Evolutionary conservation across 306 rosid species (phyloP).

Genomic region (Rosa lucieae): DNA sequence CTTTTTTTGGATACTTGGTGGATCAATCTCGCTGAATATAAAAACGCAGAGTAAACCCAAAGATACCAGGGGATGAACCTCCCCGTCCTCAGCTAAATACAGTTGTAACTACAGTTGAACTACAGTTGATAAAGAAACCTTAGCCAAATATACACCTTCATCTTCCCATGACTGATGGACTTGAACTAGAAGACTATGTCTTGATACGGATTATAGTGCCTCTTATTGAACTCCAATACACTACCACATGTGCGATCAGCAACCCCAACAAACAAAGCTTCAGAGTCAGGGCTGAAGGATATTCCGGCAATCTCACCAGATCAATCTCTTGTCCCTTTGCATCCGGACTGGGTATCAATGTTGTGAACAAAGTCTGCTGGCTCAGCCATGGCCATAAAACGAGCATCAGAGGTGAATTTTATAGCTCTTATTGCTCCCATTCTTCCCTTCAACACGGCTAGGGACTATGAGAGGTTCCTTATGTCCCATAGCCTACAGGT

Average conservation of each 20-base stretch:
- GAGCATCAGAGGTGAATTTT: conserved; percentile 66
- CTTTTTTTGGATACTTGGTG: no score
- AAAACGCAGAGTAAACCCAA: no score
- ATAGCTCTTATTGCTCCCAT: conserved; percentile 89
- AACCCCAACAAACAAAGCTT: conserved; percentile 76
- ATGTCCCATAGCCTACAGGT: conserved; percentile 98
- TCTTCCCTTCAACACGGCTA: conserved; percentile 80
- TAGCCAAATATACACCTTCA: not conserved
- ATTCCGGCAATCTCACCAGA: conserved; percentile 88
- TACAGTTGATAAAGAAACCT: no score
- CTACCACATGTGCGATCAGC: conserved; percentile 72
- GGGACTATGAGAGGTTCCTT: conserved; percentile 72
- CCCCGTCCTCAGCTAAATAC: no score
- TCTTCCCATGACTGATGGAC: not conserved
- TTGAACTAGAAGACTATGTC: conserved; percentile 44
- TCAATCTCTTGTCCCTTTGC: conserved; percentile 65
- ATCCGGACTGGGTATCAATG: conserved; percentile 51
- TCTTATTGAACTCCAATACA: conserved; percentile 69
- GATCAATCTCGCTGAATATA: no score
- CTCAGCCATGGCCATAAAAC: conserved; percentile 83
- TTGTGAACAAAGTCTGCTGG: conserved; percentile 92
- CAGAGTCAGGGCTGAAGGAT: conserved; percentile 83
- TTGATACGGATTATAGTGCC: conserved; percentile 38
- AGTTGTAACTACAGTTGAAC: no score
- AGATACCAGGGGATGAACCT: no score